Conservation (phyloP, 768 basidiomycete genomes). For the Suillus tomentosus region DNA sequence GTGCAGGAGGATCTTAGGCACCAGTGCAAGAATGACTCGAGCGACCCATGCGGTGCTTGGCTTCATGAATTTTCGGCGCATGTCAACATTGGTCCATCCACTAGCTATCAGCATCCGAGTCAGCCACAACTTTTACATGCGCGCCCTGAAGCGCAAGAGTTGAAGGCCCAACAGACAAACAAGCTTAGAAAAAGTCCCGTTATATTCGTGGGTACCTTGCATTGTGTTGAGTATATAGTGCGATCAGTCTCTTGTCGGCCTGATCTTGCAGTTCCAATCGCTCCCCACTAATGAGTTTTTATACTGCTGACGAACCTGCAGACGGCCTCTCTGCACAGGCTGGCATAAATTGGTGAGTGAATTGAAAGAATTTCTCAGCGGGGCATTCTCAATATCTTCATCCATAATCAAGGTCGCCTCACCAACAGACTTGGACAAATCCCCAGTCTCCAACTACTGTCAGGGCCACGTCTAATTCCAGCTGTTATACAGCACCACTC, state of each 20-base stretch:
- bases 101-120: not conserved
- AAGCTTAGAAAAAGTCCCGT: not conserved
- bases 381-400: not conserved
- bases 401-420: not conserved
- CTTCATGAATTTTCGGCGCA: not conserved
- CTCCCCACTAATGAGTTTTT: not conserved
- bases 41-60: not conserved
- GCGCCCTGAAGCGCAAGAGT: no score
- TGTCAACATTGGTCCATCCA: not conserved
- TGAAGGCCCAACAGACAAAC: not conserved
- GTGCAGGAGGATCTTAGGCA: not conserved
- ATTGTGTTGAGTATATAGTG: not conserved
- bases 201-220: constrained; percentile 3
- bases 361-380: not conserved
- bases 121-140: not conserved
- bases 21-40: not conserved
- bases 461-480: not conserved
- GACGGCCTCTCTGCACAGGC: not conserved
- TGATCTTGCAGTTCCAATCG: not conserved
- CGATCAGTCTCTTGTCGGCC: no score
- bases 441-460: not conserved
- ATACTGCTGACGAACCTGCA: not conserved
- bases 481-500: not conserved
- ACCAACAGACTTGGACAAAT: not conserved
- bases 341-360: not conserved